Base-by-base conservation (phyloP, 176 grass and related monocot genomes). In the Aegilops umbellulata region DNA sequence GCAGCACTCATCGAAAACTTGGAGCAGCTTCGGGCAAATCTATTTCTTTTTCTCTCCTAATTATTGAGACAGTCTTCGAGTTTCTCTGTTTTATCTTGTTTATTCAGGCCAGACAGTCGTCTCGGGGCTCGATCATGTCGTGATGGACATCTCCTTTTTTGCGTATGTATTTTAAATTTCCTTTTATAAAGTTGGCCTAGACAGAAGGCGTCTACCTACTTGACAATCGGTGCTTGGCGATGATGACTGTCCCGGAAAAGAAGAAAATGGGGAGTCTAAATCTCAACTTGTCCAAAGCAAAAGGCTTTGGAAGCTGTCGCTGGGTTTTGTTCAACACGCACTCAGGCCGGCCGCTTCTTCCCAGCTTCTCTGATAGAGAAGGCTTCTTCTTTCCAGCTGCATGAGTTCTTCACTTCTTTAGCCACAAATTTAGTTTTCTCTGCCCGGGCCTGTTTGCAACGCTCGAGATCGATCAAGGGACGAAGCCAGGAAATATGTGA, bases 171-270 rank as follows among this genome's bases (percentile, higher is more conserved):
- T 35, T 41, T 44, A 27, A 30, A 53, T 20, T 57, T 55, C 5
- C 8, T 7, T 77, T 78, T 73, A 42, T 44, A 86, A 90, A 82
- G 64, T 15, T 65, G 10, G 24, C 11, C 55, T 38, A 17, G 26
- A 31, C n/a, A 47, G 19, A 74, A 46, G 78, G 77, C 87, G 42
- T 67, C 64, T 55, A 83, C 88, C 79, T 42, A 86, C 84, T 71
- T 27, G 36, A 41, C 53, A 74, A 42, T 32, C 61, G 83, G 55
- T 86, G 84, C 42, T 44, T 26, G 84, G 4, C 68, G 89, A 87
- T 87, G 80, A 83, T 90, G 80, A 15, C 74, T 78, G 74, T 86
- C 74, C 34, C 2, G 30, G 9, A 77, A 82, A 77, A 74, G 46
- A 77, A 73, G n/a, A 47, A n/a, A 46, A 4, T 8, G 16, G 60